phyloP scores from a whole-genome alignment of 768 basidiomycete genomes.

The Boletus patriciae region DNA sequence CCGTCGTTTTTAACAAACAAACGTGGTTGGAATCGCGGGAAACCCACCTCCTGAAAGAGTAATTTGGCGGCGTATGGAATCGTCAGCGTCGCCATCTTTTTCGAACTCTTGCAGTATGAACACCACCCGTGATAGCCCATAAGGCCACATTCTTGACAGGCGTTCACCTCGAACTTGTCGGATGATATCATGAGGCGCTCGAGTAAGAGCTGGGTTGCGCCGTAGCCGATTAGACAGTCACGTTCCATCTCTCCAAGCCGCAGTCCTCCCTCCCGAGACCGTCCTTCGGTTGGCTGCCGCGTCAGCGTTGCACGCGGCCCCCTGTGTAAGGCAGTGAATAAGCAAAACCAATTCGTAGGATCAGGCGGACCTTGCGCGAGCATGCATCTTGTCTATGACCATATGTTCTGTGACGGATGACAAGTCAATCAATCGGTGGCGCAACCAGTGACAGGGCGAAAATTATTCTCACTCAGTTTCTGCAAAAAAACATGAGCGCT shows the following conservation, averaged over 20 bases:
- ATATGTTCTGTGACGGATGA: slow-evolving; percentile 70
- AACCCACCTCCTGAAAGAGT: slow-evolving; percentile 81
- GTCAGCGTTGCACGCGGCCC: slow-evolving; percentile 96
- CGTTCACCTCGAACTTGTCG: slow-evolving; percentile 96
- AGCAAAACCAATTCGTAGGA: background rate
- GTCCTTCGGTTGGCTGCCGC: slow-evolving; percentile 97
- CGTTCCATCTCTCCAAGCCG: slow-evolving; percentile 99
- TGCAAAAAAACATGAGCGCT: slow-evolving; percentile 32
- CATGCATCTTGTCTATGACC: slow-evolving; percentile 99
- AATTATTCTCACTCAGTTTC: slow-evolving; percentile 81
- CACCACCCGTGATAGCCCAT: slow-evolving; percentile 97
- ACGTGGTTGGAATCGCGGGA: background rate
- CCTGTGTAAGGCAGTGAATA: slow-evolving; percentile 41
- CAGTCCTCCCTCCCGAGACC: slow-evolving; percentile 95
- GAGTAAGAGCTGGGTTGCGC: slow-evolving; percentile 94
- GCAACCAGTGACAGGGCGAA: background rate
- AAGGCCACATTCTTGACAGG: slow-evolving; percentile 90
- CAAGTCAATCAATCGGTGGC: slow-evolving; percentile 12
- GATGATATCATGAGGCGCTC: slow-evolving; percentile 99
- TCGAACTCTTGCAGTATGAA: slow-evolving; percentile 96
- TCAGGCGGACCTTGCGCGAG: slow-evolving; percentile 76
- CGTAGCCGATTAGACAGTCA: slow-evolving; percentile 96
- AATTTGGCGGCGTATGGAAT: slow-evolving; percentile 97
- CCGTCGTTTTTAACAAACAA: slow-evolving; percentile 3
- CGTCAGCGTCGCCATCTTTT: slow-evolving; percentile 92